Base-by-base conservation (phyloP, 192 early-diverging fungal species). In the Coemansia furcata region DNA sequence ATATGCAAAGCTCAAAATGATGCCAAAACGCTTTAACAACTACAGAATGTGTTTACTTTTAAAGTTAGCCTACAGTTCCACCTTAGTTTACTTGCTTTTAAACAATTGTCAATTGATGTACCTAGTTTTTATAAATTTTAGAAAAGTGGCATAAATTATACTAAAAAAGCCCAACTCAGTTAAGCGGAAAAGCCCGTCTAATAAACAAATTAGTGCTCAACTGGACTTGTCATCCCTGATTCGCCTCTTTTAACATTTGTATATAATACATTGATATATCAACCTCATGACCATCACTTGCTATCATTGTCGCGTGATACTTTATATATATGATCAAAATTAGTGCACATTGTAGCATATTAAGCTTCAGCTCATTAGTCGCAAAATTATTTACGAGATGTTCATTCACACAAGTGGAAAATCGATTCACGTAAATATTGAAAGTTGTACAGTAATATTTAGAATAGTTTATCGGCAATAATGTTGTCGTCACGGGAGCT, bases 401-500 rank as follows among this genome's bases (percentile, higher is more conserved):
- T 9, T 49, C 10, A 9, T 49, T n/a, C n/a, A 21, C 7, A 21
- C 19, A 9, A 23, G 21, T 9, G 19, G 2, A 21, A 6, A 19
- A 23, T 49, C 14, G 9, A 21, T 21, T 49, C 10, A 49, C 5
- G 23, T 29, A 35, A 35, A n/a, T 33, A 57, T 33, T 17, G 5
- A 57, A 57, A 33, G 15, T 30, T 14, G 12, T 55, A 33, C 21
- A 50, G 19, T 29, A 7, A 21, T 21, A n/a, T 30, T 54, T 57
- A 61, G 54, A 57, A 57, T 32, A 32, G 30, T 32, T 32, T n/a
- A 32, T 57, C 54, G 8, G 54, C 11, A 14, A 61, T 61, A 36
- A 61, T 61, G 60, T 61, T 61, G 60, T 61, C 39, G 9, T 61
- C 37, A 26, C 39, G 60, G 23, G 9, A 40, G 60, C 60, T 61